Percentiles rank a stretch among this genome's conserved stretches.
phyloP scores from a whole-genome alignment of 805 yeast species.

The Grigorovia transvaalensis region DNA sequence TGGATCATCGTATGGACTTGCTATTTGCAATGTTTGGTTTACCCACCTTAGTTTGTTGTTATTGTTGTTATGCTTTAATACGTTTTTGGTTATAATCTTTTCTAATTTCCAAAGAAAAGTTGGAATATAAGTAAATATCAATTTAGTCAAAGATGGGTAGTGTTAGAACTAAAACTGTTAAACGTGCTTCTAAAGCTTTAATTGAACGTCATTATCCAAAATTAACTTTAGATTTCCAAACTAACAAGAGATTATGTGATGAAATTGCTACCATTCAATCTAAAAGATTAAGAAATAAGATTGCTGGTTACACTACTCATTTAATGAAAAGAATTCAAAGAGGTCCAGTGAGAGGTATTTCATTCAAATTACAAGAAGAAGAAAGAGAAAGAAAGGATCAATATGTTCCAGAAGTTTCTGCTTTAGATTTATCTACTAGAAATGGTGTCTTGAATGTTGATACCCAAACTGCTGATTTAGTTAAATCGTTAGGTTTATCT shows the following conservation, averaged over 20 bases:
- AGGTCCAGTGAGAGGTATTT: slow-evolving; percentile 99
- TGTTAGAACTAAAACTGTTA: slow-evolving; percentile 99
- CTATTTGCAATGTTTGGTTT: background rate
- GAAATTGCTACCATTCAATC: slow-evolving; percentile 99
- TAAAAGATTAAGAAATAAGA: slow-evolving; percentile 99
- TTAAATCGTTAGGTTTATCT: slow-evolving; percentile 86
- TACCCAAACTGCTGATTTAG: slow-evolving; percentile 90
- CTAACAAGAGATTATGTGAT: slow-evolving; percentile 98
- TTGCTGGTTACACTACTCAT: slow-evolving; percentile 99
- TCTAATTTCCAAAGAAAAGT: background rate
- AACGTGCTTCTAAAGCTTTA: slow-evolving; percentile 99
- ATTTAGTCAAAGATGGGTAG: slow-evolving; percentile 57
- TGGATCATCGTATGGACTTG: background rate
- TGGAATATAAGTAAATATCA: background rate
- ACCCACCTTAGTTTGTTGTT: background rate
- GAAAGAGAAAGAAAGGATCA: slow-evolving; percentile 99
- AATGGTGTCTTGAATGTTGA: slow-evolving; percentile 95
- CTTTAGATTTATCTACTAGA: slow-evolving; percentile 94
- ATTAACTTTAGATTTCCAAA: slow-evolving; percentile 97
- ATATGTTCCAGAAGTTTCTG: slow-evolving; percentile 99
- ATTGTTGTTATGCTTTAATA: background rate
- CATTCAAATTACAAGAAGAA: slow-evolving; percentile 99
- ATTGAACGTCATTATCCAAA: slow-evolving; percentile 99
- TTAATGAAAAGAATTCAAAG: slow-evolving; percentile 99
- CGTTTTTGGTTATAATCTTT: background rate